Evolutionary conservation across 169 alveolate species (phyloP), one percentile per base, ranked within the genome.

Genomic region (Plasmodium berghei): DNA sequence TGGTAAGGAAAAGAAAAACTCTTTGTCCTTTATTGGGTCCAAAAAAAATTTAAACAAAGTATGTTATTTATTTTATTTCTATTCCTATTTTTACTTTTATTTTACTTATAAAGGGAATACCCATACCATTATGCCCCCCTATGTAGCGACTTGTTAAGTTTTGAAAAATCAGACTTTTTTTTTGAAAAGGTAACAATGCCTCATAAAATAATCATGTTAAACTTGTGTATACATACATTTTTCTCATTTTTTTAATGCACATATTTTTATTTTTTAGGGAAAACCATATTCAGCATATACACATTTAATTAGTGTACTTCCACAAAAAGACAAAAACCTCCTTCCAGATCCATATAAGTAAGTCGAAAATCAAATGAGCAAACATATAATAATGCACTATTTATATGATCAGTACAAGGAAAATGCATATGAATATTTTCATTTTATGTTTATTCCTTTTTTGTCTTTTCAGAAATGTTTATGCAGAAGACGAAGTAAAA

Each of bases 11-110:
- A 16, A 26, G 26, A 20, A 62, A n/a, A 14, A 96, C 93, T 92
- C 96, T 96, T 86, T 97, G 96, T 92, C 97, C 99, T n/a, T 99
- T 99, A 12, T 94, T 96, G 89, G 96, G 97, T 46, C 9, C n/a
- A 6, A 6, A 9, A 48, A 9, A 12, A 9, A 48, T 48, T 48
- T 9, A 64, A 64, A 70, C 24, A 52, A 3, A 3, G 18, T 52
- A 5, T 6, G 2, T 16, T 0, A 6, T 3, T 6, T 16, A 6
- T 52, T 66, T 2, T 28, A 42, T 69, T 14, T 69, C 12, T 10
- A 52, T 22, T 1, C 0, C 26, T 22, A 22, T 54, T 72, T 42
- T 14, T 61, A n/a, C 14, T 52, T 77, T 52, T 49, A 63, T 46
- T 75, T 64, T 49, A 49, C 26, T 18, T 75, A 20, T 20, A 12